Evolutionary conservation across 2,329 filamentous ascomycete species (phyloP).

Genomic region (Xylariaceae sp.): DNA sequence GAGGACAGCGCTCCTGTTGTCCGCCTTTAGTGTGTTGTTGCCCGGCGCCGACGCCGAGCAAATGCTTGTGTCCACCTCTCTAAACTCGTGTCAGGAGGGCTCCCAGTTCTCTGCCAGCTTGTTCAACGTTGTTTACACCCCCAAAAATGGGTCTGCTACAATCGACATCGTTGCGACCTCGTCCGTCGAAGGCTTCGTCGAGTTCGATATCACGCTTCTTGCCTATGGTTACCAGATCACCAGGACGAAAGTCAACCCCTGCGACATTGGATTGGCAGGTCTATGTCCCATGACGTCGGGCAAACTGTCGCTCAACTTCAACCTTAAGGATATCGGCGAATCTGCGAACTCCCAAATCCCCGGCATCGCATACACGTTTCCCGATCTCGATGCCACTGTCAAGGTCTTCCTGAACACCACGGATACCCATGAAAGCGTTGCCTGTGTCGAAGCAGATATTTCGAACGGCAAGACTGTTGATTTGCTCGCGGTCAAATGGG

Average conservation of each 20-base stretch:
- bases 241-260: slow-evolving; percentile 69
- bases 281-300: slow-evolving; percentile 90
- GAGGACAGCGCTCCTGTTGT: slow-evolving; percentile 43
- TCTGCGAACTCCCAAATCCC: slow-evolving; percentile 60
- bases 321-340: slow-evolving; percentile 52
- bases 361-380: slow-evolving; percentile 74
- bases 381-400: slow-evolving; percentile 76
- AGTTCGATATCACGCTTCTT: slow-evolving; percentile 69
- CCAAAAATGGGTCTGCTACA: slow-evolving; percentile 66
- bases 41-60: slow-evolving; percentile 53
- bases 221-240: slow-evolving; percentile 80
- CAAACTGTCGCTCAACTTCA: slow-evolving; percentile 71
- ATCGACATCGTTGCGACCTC: slow-evolving; percentile 79
- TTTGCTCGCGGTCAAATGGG: slow-evolving; percentile 76
- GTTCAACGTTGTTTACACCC: slow-evolving; percentile 80
- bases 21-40: slow-evolving; percentile 40
- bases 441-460: slow-evolving; percentile 75
- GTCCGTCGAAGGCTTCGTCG: slow-evolving; percentile 75
- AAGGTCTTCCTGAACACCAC: slow-evolving; percentile 68
- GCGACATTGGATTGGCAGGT: slow-evolving; percentile 63
- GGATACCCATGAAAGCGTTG: slow-evolving; percentile 54
- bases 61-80: slow-evolving; percentile 75
- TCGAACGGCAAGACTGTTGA: slow-evolving; percentile 83
- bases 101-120: slow-evolving; percentile 83
- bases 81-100: slow-evolving; percentile 80